Conservation (phyloP, 2,329 filamentous ascomycete genomes). For the Pochonia chlamydosporia region DNA sequence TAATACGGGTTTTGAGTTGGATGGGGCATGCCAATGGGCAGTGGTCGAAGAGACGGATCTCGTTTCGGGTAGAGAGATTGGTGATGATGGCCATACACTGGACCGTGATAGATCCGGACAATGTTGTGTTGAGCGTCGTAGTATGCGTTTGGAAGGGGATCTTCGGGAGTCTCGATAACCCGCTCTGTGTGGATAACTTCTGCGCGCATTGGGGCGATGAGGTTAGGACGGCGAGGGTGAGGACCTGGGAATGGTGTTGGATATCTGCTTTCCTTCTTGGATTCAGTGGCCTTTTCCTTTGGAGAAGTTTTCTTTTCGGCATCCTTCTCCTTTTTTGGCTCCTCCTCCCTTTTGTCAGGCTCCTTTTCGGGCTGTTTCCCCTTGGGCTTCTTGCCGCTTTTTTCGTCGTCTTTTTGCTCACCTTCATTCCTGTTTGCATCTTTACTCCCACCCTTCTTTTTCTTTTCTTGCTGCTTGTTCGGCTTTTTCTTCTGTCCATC, state of each 20-base stretch:
- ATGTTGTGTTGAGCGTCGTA: slow-evolving; percentile 47
- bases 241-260: slow-evolving; percentile 22
- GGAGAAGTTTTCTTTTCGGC: neutral
- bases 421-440: slow-evolving; percentile 4
- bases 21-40: slow-evolving; percentile 38
- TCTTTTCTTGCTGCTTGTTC: slow-evolving; percentile 11
- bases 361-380: slow-evolving; percentile 4
- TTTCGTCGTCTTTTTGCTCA: slow-evolving; percentile 11
- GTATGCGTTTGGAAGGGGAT: slow-evolving; percentile 55
- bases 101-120: slow-evolving; percentile 52
- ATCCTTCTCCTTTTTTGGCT: neutral
- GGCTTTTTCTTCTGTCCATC: slow-evolving; percentile 12
- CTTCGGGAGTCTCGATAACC: slow-evolving; percentile 43
- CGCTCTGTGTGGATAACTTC: slow-evolving; percentile 51
- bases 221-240: slow-evolving; percentile 32
- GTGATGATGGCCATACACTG: slow-evolving; percentile 46
- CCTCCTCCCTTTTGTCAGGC: slow-evolving; percentile 4
- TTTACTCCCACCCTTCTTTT: slow-evolving; percentile 1
- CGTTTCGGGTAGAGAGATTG: slow-evolving; percentile 39
- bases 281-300: slow-evolving; percentile 6
- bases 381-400: slow-evolving; percentile 13
- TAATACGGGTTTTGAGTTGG: slow-evolving; percentile 38
- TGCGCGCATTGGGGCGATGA: slow-evolving; percentile 41
- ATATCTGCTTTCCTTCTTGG: slow-evolving; percentile 17
- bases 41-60: slow-evolving; percentile 19